These are phyloP conservation scores for Croton laevigatus DNA, from an alignment of 441 rosid genomes.

Conservation along the genomic window DNA sequence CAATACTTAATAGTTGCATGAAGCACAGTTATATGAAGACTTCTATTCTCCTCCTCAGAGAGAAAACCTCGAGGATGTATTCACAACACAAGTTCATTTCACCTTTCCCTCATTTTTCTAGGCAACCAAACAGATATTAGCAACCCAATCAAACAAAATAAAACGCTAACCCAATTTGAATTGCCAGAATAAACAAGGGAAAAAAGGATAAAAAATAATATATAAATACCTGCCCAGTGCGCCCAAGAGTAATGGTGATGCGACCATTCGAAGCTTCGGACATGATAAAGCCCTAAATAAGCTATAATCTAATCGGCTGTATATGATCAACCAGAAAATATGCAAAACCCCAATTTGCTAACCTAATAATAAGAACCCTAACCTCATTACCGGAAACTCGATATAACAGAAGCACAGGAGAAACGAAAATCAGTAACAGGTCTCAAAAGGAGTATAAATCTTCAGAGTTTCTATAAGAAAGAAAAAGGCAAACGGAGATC, in stretches of 20 bases:
- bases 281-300: slow-evolving; percentile 48
- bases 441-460: background rate
- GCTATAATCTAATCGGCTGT: background rate
- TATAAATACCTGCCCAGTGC: slow-evolving; percentile 64
- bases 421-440: background rate
- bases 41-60: background rate
- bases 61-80: background rate
- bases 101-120: background rate
- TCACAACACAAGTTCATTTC: background rate
- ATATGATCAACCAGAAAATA: background rate
- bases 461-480: too few relatives aligned
- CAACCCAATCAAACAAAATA: slow-evolving; percentile 4
- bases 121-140: background rate
- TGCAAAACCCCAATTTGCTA: background rate
- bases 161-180: slow-evolving; percentile 1
- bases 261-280: slow-evolving; percentile 65
- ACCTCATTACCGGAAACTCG: background rate
- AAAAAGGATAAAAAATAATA: background rate
- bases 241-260: slow-evolving; percentile 80
- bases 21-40: background rate
- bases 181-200: background rate
- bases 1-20: background rate
- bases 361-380: slow-evolving; percentile 8
- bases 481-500: background rate
- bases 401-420: background rate